Evolutionary conservation across 352 stramenopile genomes (phyloP).

Genomic region (Aphanomyces euteiches): DNA sequence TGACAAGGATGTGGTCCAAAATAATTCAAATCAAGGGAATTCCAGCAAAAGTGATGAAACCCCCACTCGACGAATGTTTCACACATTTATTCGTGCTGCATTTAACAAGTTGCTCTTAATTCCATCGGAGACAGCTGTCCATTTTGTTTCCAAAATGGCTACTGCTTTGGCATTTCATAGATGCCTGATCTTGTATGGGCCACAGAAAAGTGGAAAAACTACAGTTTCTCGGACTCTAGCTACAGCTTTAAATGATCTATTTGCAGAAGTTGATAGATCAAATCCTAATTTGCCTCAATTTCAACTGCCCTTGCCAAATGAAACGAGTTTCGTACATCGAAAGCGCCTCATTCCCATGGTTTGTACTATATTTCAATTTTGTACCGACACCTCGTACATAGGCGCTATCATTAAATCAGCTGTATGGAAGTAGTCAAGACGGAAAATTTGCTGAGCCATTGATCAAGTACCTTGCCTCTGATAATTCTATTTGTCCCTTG

Average conservation of each 20-base stretch:
- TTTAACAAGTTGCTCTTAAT: conserved; percentile 13
- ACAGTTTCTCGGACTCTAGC: conserved; percentile 9
- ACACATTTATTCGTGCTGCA: not conserved
- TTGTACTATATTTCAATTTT: not conserved
- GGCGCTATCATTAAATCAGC: conserved; percentile 32
- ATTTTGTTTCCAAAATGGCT: not conserved
- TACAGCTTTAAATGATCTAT: conserved; percentile 14
- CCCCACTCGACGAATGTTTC: not conserved
- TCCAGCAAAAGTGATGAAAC: too few species aligned
- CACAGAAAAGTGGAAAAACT: conserved; percentile 22
- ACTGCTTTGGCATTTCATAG: not conserved
- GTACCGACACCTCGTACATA: not conserved
- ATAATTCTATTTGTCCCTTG: not conserved
- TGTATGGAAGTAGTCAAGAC: conserved; percentile 47
- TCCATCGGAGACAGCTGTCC: not conserved
- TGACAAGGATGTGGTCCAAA: not conserved
- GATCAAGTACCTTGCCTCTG: conserved; percentile 39
- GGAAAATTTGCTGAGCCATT: conserved; percentile 39
- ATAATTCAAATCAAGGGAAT: too few species aligned
- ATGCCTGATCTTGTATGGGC: conserved; percentile 14
- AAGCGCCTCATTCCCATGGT: conserved; percentile 20
- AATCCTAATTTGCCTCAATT: conserved; percentile 9
- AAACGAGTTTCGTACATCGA: conserved; percentile 12
- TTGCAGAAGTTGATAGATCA: not conserved
- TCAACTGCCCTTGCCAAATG: not conserved